These are phyloP conservation scores for Ampelocalamus luodianensis DNA, from an alignment of 176 grass and related monocot species.

Conservation along the genomic window DNA sequence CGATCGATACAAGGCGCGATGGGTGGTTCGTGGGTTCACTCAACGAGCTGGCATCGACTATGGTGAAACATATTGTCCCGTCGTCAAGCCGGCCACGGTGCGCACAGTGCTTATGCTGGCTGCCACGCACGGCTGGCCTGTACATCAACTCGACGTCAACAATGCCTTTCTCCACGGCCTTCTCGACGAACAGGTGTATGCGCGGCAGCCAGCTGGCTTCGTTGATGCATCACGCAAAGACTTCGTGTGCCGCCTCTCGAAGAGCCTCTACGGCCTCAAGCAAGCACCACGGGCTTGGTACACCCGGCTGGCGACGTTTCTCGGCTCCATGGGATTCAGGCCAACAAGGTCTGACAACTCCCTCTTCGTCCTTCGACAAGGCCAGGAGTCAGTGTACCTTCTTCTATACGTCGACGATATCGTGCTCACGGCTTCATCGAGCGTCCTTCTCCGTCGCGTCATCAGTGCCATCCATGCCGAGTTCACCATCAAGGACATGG, in stretches of 20 bases:
- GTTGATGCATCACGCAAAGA: too few relatives aligned
- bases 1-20: not conserved
- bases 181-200: not conserved
- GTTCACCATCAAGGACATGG: not conserved
- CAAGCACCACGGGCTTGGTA: not conserved
- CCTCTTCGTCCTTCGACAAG: not conserved
- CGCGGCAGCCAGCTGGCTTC: not conserved
- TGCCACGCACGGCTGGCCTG: not conserved
- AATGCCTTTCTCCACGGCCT: not conserved
- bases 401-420: not conserved
- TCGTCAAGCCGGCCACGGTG: not conserved
- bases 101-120: not conserved
- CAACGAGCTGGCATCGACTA: not conserved
- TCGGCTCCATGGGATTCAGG: too few relatives aligned
- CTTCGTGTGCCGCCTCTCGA: not conserved
- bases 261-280: not conserved
- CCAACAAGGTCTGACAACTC: too few relatives aligned
- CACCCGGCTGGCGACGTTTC: not conserved
- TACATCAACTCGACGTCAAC: not conserved
- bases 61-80: not conserved
- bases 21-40: not conserved
- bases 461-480: not conserved
- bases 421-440: not conserved
- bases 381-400: too few relatives aligned
- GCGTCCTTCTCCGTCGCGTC: too few relatives aligned